phyloP scores from a whole-genome alignment of 331 rosid genomes.

The Acacia concinna region DNA sequence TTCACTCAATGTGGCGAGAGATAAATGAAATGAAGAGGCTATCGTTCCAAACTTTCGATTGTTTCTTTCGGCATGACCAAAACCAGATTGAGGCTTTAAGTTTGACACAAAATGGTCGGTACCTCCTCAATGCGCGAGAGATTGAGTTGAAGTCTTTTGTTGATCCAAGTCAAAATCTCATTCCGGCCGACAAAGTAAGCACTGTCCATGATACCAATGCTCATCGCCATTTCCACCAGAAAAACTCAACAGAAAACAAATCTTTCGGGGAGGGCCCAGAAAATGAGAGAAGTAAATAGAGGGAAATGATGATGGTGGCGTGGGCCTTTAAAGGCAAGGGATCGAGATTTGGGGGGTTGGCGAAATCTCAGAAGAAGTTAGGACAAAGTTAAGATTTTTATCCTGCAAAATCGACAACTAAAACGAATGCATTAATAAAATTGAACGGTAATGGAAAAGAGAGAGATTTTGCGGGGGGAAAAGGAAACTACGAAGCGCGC shows the following conservation, averaged over 20 bases:
- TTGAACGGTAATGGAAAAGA: slow-evolving; percentile 42
- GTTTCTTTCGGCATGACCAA: not conserved
- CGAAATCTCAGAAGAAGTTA: slow-evolving; percentile 35
- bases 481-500: slow-evolving; percentile 21
- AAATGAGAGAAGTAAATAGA: not conserved
- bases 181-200: slow-evolving; percentile 98
- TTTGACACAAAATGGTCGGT: not conserved
- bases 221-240: slow-evolving; percentile 68
- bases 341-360: slow-evolving; percentile 35
- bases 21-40: slow-evolving; percentile 13
- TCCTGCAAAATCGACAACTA: slow-evolving; percentile 25
- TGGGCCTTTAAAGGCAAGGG: slow-evolving; percentile 4
- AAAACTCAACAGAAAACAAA: slow-evolving; percentile 22
- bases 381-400: slow-evolving; percentile 3
- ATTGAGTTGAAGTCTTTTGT: slow-evolving; percentile 84
- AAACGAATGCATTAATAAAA: slow-evolving; percentile 32
- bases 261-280: slow-evolving; percentile 9
- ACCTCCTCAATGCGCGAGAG: slow-evolving; percentile 99
- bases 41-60: not conserved
- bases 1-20: not conserved
- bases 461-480: not conserved
- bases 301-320: not conserved
- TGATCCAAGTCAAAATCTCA: slow-evolving; percentile 95
- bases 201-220: slow-evolving; percentile 98
- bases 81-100: not conserved